Base-by-base conservation (phyloP, 192 early-diverging fungal genomes). In the Backusella westeae region DNA sequence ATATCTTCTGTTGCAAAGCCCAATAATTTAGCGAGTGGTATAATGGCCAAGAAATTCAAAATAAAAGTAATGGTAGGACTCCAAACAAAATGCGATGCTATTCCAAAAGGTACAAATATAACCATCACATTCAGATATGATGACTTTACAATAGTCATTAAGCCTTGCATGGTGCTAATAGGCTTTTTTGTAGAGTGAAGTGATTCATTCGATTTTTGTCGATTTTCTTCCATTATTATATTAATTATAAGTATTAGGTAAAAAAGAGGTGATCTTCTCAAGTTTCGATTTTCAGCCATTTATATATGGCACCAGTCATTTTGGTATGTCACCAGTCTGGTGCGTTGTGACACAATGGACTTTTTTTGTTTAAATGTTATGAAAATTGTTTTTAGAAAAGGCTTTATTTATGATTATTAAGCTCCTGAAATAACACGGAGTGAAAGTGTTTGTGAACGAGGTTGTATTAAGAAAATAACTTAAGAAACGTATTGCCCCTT, bases 1-100 rank as follows among this genome's bases (percentile, higher is more conserved):
- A 96, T 78, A 68, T 99, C 94, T 73, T 98, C 97, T 6, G 95
- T 99, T 2, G 90, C 89, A 80, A 94, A 91, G 19, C 93, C 95
- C 42, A 99, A 87, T 69, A 99, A 85, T 83, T 94, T 93, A 9
- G 96, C 96, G 44, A 97, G 85, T 9, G 95, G 95, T 29, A 99
- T 84, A 74, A 97, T 94, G 29, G 94, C 95, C 56, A 95, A 75
- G 63, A 96, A 96, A 83, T 97, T 97, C 67, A 96, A 81, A 41
- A 91, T 67, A 83, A 98, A 98, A 19, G 87, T 81, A 19, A 85
- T 75, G 7, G 89, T 84, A 12, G 91, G 88, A 29, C 83, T 74
- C 94, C 94, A 96, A n/a, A 93, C 70, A 38, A 84, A 80, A 65
- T 86, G 78, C 32, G 93, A 86, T 14, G 90, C 34, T 65, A 95